phyloP scores from a whole-genome alignment of 2,329 filamentous ascomycete species.

The Pyricularia pennisetigena region DNA sequence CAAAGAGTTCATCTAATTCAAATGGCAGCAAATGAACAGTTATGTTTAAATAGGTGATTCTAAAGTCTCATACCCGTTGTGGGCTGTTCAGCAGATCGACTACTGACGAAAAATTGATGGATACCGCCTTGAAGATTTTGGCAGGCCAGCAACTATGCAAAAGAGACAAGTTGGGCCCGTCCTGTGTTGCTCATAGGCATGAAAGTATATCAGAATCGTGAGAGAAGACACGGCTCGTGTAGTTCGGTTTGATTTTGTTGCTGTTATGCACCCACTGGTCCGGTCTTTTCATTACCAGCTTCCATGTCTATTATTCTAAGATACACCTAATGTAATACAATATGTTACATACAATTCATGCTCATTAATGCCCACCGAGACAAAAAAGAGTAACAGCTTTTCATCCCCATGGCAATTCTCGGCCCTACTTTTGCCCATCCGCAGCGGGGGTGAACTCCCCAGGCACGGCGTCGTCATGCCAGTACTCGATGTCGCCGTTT shows the following conservation, averaged over 20 bases:
- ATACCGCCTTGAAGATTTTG: background rate
- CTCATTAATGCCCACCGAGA: background rate
- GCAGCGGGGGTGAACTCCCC: background rate
- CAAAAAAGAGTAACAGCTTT: too few species aligned
- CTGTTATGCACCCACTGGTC: background rate
- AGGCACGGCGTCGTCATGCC: slow-evolving; percentile 48
- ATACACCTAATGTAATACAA: background rate
- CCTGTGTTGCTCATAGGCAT: background rate
- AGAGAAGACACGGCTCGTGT: background rate
- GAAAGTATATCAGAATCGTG: background rate
- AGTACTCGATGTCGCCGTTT: slow-evolving; percentile 87
- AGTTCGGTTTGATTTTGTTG: background rate
- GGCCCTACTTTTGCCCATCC: background rate
- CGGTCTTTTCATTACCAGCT: background rate
- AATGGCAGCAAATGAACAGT: background rate
- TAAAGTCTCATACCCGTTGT: background rate
- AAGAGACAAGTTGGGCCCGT: background rate
- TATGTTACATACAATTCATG: background rate
- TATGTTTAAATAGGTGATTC: background rate
- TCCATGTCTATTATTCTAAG: background rate
- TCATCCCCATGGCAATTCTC: background rate
- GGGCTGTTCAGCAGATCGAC: background rate
- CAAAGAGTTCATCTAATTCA: background rate
- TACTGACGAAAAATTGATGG: background rate
- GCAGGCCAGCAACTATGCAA: background rate